These are phyloP conservation scores for Theobroma grandiflorum DNA, from an alignment of 441 rosid species.

Conservation along the genomic window DNA sequence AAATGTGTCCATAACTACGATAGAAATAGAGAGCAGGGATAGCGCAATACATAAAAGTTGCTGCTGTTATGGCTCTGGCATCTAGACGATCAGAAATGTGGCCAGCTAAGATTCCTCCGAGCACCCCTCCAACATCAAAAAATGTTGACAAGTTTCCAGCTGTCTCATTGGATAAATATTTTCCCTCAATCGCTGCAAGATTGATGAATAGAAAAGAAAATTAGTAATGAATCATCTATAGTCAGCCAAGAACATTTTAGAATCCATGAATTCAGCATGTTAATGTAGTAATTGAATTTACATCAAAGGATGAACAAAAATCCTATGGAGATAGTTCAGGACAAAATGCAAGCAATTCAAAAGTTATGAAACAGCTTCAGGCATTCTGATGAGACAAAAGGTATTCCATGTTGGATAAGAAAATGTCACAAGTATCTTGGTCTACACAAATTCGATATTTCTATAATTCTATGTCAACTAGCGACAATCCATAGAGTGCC, in stretches of 20 bases:
- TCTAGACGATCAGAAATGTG: conserved; percentile 80
- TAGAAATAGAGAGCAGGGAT: conserved; percentile 89
- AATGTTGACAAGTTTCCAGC: conserved; percentile 91
- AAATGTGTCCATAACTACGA: conserved; percentile 80
- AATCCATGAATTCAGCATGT: conserved; percentile 7
- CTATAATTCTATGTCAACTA: neutral
- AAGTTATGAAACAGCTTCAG: neutral
- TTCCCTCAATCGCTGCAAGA: conserved; percentile 85
- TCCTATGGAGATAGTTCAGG: neutral
- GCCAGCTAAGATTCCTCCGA: conserved; percentile 96
- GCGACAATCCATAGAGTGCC: neutral
- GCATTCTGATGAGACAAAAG: neutral
- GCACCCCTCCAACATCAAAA: conserved; percentile 92
- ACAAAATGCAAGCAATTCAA: neutral
- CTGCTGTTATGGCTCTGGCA: conserved; percentile 93
- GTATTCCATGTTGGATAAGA: neutral
- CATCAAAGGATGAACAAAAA: neutral
- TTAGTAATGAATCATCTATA: conserved; percentile 12
- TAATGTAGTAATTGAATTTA: neutral
- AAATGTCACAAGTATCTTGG: neutral
- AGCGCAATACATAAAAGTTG: conserved; percentile 89
- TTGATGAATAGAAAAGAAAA: conserved; percentile 16
- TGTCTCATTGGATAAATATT: conserved; percentile 71
- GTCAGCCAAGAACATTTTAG: neutral
- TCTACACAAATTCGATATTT: neutral